A percentile compares a stretch with the other conserved stretches of the same genome.
These are phyloP conservation scores for Neurospora sp. DNA, from an alignment of 495 filamentous ascomycete genomes.

Conservation along the genomic window DNA sequence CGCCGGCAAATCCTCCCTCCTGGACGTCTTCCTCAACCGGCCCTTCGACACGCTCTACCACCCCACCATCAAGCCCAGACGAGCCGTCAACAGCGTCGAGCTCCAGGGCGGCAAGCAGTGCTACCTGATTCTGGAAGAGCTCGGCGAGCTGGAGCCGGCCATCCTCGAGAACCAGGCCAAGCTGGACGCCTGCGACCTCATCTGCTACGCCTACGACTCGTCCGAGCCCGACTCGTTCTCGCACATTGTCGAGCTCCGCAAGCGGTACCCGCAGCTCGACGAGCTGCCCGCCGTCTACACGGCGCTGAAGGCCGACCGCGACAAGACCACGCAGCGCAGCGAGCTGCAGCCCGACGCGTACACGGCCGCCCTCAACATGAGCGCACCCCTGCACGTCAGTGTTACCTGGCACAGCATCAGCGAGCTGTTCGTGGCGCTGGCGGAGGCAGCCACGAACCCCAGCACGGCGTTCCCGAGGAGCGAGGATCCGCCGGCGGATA, in stretches of 20 bases:
- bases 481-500: constrained; percentile 72
- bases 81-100: constrained; percentile 93
- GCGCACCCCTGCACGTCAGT: constrained; percentile 84
- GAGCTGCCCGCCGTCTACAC: constrained; percentile 82
- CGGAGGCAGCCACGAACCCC: constrained; percentile 85
- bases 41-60: constrained; percentile 79
- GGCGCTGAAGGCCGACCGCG: constrained; percentile 85
- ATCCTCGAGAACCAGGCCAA: constrained; percentile 87
- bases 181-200: constrained; percentile 84
- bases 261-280: constrained; percentile 69
- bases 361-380: constrained; percentile 68
- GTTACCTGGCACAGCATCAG: constrained; percentile 83
- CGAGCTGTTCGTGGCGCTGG: constrained; percentile 77
- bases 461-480: constrained; percentile 77
- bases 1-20: constrained; percentile 78
- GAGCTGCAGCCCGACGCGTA: constrained; percentile 91
- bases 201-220: constrained; percentile 95
- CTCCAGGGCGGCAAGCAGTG: constrained; percentile 93
- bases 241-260: constrained; percentile 74
- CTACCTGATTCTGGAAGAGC: constrained; percentile 89
- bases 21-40: constrained; percentile 83
- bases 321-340: constrained; percentile 85
- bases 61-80: constrained; percentile 87
- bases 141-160: constrained; percentile 89
- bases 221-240: constrained; percentile 90